Base-by-base conservation (phyloP, 768 basidiomycete genomes). In the Stropharia rugosoannulata region DNA sequence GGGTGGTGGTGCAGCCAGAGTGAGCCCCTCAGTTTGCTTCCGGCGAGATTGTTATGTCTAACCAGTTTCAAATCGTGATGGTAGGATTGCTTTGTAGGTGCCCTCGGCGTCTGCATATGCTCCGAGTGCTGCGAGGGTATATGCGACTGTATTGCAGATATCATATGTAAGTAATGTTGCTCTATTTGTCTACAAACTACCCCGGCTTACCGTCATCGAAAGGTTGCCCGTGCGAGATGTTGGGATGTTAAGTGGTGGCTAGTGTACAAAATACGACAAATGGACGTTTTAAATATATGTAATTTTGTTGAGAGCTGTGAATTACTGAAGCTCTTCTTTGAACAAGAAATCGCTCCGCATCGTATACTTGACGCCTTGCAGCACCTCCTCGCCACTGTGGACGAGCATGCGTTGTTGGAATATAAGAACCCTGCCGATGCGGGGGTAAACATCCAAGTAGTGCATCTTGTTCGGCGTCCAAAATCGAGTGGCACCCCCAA, bases 331-430 rank as follows among this genome's bases (percentile, higher is more conserved):
- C 11, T n/a, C 25, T 22, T 50, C 16, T 22, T 15, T 9, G 38
- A 68, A 76, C 68, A 77, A 62, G 39, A 77, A 71, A 57, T 77
- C 74, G 36, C 67, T 68, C 22, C 74, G 61, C 67, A 76, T 69
- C 1, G 73, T 72, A 55, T 72, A 74, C 53, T 78, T 73, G 35
- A 68, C 59, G 13, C 69, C 71, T 15, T 57, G 52, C 11, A 58
- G 50, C 6, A 76, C 72, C 59, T 74, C 70, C 62, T 76, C 69
- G 38, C 72, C 68, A 46, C 70, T 70, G 58, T 75, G 75, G 11
- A 73, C 51, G 7, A 79, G 63, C 68, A 71, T 70, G 11, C 72
- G 60, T 54, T 77, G 75, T 54, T 79, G 76, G 49, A 77, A 76
- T 9, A 77, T 65, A 22, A 79, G 63, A 5, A 75, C 72, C 6